phyloP scores from a whole-genome alignment of 257 asterid species.

The Apocynum venetum region DNA sequence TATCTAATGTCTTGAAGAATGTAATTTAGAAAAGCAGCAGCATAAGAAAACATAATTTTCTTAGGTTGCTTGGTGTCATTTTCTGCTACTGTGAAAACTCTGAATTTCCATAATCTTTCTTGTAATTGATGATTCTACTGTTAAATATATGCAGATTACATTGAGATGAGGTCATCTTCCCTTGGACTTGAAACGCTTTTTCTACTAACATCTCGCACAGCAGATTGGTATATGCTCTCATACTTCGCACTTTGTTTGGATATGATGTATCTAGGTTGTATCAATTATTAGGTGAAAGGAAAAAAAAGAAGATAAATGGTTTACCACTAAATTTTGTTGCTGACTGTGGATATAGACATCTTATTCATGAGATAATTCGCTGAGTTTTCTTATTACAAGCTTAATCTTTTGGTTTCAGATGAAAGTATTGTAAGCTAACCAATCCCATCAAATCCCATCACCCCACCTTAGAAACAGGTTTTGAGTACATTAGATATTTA shows the following conservation, averaged over 20 bases:
- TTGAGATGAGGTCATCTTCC: conserved; percentile 87
- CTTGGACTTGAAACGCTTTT: conserved; percentile 74
- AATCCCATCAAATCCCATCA: not conserved
- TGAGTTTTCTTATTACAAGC: not conserved
- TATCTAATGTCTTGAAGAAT: not conserved
- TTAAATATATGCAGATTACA: conserved; percentile 56
- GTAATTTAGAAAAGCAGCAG: not conserved
- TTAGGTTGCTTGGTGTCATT: not conserved
- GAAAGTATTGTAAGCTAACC: not conserved
- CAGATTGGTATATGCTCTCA: conserved; percentile 69
- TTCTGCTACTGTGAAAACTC: not conserved
- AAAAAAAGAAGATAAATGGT: not conserved
- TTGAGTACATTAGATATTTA: not conserved
- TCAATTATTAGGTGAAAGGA: not conserved
- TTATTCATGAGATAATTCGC: not conserved
- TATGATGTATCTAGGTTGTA: not conserved
- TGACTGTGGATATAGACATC: not conserved
- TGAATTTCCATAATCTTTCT: not conserved
- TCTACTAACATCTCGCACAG: conserved; percentile 91
- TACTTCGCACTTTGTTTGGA: not conserved
- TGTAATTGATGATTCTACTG: not conserved
- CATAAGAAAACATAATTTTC: not conserved
- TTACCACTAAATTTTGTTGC: not conserved
- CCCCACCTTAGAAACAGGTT: not conserved
- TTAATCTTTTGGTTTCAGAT: not conserved